Base-by-base conservation (phyloP, 768 basidiomycete genomes). In the Agrocybe praecox region DNA sequence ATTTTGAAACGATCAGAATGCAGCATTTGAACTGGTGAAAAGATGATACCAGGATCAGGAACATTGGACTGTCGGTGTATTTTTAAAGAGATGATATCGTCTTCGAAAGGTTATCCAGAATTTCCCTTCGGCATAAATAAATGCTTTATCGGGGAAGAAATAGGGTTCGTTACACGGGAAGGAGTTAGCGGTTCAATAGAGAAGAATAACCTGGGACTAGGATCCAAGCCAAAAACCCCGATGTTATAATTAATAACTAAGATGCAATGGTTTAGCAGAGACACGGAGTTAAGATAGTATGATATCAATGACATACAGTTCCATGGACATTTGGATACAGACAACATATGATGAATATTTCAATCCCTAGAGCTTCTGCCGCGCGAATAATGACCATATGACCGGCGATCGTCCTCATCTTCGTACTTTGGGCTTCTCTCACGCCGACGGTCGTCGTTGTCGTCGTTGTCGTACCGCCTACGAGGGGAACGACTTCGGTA, bases 401-500 rank as follows among this genome's bases (percentile, higher is more conserved):
- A 45, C 29, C 29, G 49, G 34, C 26, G 44, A 17, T 51, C 49
- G 6, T 65, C 65, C 9, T 65, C 68, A 45, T 60, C 61, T 15
- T 55, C 52, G 36, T 63, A 52, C 49, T 59, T 56, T 6, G 57
- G 55, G 50, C 33, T 53, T 29, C 48, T 58, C 18, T n/a, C 51
- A 56, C 57, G 54, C 8, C 49, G 45, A 9, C 26, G 29, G 10
- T 42, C 49, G 34, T 56, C 45, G 46, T 52, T n/a, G n/a, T n/a
- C 52, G 36, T 64, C 59, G 33, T 68, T 61, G 26, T 49, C 56
- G 42, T 61, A 48, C n/a, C 52, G 36, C 21, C 51, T 50, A 18
- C 53, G 56, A 6, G 45, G 57, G 44, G 64, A 60, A 49, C 44
- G 55, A 52, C 62, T 62, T 46, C 55, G 58, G 46, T 54, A 62